A percentile compares a stretch with the other conserved stretches of the same genome.
phyloP scores from a whole-genome alignment of 1,284 basidiomycete genomes.

The Ganoderma sinense region DNA sequence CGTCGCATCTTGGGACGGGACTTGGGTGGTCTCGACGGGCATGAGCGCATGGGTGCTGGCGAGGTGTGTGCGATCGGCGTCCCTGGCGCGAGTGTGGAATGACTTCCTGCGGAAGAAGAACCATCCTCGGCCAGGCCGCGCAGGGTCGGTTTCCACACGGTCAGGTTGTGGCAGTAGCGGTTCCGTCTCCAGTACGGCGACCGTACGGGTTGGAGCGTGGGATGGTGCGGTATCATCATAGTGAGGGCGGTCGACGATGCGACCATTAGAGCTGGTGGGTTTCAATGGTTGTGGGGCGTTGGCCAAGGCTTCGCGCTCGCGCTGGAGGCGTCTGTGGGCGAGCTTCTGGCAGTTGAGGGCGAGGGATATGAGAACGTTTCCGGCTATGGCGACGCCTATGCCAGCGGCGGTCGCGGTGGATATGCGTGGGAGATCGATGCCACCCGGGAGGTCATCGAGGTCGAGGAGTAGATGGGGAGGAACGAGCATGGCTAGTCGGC shows the following conservation, averaged over 20 bases:
- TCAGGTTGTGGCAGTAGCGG: conserved; percentile 23
- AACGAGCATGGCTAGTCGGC: conserved; percentile 27
- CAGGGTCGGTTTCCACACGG: conserved; percentile 5
- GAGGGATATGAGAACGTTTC: conserved; percentile 90
- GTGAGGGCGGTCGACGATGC: background rate
- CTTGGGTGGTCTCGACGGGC: conserved; percentile 37
- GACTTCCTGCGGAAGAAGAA: conserved; percentile 22
- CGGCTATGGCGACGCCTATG: conserved; percentile 83
- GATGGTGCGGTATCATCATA: background rate
- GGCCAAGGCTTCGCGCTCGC: conserved; percentile 34
- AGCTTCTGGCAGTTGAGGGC: conserved; percentile 94
- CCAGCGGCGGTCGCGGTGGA: conserved; percentile 75
- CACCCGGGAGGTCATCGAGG: conserved; percentile 36
- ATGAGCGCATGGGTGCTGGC: conserved; percentile 35
- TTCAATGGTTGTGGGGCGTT: conserved; percentile 25
- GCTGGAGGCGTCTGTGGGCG: conserved; percentile 81
- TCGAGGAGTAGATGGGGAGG: conserved; percentile 12
- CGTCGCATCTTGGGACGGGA: conserved; percentile 12
- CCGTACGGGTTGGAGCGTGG: conserved; percentile 12
- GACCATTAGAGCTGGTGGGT: conserved; percentile 8
- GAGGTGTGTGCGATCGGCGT: conserved; percentile 32
- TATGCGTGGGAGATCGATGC: conserved; percentile 60
- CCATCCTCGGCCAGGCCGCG: conserved; percentile 19
- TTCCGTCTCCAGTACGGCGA: conserved; percentile 32
- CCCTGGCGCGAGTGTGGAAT: conserved; percentile 25